Base-by-base conservation (phyloP, 371 early-diverging fungal species). In the Rhizopus microsporus region DNA sequence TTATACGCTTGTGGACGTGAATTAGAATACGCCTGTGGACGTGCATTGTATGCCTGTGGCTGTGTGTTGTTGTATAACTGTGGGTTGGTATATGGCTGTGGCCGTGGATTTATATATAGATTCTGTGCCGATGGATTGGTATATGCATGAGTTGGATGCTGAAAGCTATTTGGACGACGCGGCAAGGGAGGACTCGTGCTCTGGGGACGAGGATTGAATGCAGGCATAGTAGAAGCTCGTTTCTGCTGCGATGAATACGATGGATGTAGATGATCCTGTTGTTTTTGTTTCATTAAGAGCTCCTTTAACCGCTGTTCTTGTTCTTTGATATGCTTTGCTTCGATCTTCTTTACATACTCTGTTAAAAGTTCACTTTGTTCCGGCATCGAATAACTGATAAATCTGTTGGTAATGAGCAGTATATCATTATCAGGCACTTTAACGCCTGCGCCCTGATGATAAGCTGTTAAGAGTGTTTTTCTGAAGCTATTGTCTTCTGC, bases 371-470 rank as follows among this genome's bases (percentile, higher is more conserved):
- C 51, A 9, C 37, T 35, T 17, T 38, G 51, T 9, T 51, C 38
- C 23, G 9, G 17, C 15, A 7, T 8, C 12, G 31, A 15, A 17
- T 37, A 34, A 17, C 5, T 5, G 9, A 51, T n/a, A 17, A 51
- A 51, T 34, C 5, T n/a, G 12, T 51, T 15, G 12, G 33, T 29
- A n/a, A 51, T 37, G 6, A 51, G 15, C 13, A 51, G 15, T 5
- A 51, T 37, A 23, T 51, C 51, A 37, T 51, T 35, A 37, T 51
- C 51, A 8, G 51, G 33, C 4, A 51, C 35, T 15, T 33, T 15
- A 35, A 51, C 38, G 9, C 38, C 38, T 15, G 35, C 37, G 8
- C 35, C 34, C 4, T 31, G 13, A 37, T 38, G 17, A 51, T 35
- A 51, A 7, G 17, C 17, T 1, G 10, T 38, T 8, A 51, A 12